Conservation (phyloP, 352 stramenopile species). For the Elongisporangium prolatum region DNA sequence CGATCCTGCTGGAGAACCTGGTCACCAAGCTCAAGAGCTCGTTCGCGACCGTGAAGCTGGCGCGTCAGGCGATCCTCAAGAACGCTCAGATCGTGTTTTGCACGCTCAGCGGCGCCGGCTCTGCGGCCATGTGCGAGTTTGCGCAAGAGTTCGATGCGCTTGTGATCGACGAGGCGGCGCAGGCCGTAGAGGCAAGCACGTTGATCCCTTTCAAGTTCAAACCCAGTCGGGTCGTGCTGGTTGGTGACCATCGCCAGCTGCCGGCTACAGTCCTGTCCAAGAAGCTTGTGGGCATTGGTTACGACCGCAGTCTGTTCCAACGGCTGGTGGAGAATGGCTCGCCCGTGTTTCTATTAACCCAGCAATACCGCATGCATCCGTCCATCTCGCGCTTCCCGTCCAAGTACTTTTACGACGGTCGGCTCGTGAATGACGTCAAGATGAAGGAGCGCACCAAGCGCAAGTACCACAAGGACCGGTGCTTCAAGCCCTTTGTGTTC, state of each 20-base stretch:
- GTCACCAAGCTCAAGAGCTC: constrained; percentile 56
- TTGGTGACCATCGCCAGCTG: constrained; percentile 97
- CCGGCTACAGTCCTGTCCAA: constrained; percentile 97
- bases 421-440: constrained; percentile 83
- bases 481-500: constrained; percentile 64
- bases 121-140: constrained; percentile 80
- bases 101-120: constrained; percentile 78
- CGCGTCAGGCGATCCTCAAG: constrained; percentile 64
- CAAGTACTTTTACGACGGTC: constrained; percentile 91
- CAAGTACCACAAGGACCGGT: constrained; percentile 38
- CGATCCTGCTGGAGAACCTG: constrained; percentile 64
- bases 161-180: constrained; percentile 97
- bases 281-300: constrained; percentile 67
- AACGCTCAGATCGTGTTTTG: constrained; percentile 83
- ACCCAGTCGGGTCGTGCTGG: constrained; percentile 74
- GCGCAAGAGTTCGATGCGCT: constrained; percentile 94
- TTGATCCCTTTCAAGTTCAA: constrained; percentile 96
- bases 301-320: constrained; percentile 96
- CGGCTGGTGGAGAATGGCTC: constrained; percentile 86
- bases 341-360: constrained; percentile 85
- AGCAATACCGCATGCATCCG: constrained; percentile 98
- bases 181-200: constrained; percentile 94
- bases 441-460: constrained; percentile 77
- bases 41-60: constrained; percentile 47
- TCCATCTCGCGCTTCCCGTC: constrained; percentile 95